Percentiles rank a stretch among this genome's conserved stretches.
Conservation (phyloP, 1,284 basidiomycete species). For the Ustilago hordei region DNA sequence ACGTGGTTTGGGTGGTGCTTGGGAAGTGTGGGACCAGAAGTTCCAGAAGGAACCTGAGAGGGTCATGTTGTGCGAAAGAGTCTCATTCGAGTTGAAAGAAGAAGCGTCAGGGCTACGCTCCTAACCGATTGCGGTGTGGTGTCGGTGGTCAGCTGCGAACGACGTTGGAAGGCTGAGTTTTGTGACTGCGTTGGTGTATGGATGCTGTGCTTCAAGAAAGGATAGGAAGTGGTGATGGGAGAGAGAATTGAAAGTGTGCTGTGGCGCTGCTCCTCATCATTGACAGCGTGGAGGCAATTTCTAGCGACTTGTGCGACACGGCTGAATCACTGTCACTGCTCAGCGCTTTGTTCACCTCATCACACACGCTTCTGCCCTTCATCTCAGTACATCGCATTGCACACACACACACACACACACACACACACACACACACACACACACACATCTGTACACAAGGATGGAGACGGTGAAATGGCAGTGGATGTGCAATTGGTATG, state of each 20-base stretch:
- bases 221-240: neutral
- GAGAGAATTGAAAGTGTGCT: neutral
- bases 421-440: no score
- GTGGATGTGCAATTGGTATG: constrained; percentile 7
- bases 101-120: constrained; percentile 20
- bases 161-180: neutral
- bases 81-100: constrained; percentile 9
- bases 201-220: neutral
- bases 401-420: neutral
- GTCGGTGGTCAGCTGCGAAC: neutral
- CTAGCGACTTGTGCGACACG: constrained; percentile 14
- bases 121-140: neutral
- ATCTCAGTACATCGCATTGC: neutral
- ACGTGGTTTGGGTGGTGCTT: constrained; percentile 10
- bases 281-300: constrained; percentile 20
- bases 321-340: neutral
- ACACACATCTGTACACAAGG: neutral
- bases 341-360: neutral
- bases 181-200: neutral
- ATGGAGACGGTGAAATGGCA: neutral
- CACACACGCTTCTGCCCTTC: neutral
- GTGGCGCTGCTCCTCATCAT: constrained; percentile 23
- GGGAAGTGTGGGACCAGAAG: constrained; percentile 15
- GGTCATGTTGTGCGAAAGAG: constrained; percentile 23
- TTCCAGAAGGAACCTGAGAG: constrained; percentile 35